Evolutionary conservation across 2,329 filamentous ascomycete species (phyloP).

Genomic region (Colletotrichum ledebouriae): DNA sequence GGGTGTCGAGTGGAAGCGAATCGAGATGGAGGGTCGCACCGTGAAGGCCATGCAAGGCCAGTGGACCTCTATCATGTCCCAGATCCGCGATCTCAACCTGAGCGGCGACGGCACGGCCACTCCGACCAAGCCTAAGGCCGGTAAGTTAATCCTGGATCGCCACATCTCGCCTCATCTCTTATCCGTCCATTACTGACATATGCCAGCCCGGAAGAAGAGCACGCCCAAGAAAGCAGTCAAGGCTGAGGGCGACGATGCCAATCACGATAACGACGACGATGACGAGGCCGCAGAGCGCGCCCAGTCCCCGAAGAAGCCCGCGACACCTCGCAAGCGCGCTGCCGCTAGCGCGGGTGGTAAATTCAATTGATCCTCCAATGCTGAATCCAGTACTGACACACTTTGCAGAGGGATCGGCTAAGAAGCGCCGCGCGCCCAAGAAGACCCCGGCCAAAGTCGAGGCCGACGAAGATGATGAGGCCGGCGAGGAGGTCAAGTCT

Average conservation of each 20-base stretch:
- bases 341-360: constrained; percentile 15
- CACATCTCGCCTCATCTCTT: neutral
- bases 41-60: constrained; percentile 54
- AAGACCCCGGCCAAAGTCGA: constrained; percentile 42
- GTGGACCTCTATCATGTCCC: constrained; percentile 55
- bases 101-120: constrained; percentile 25
- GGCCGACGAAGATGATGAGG: constrained; percentile 6
- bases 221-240: constrained; percentile 44
- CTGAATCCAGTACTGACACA: neutral
- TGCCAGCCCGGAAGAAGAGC: constrained; percentile 43
- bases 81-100: constrained; percentile 52
- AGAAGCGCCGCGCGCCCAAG: constrained; percentile 40
- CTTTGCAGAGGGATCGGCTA: constrained; percentile 18
- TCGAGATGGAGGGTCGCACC: constrained; percentile 55
- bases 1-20: constrained; percentile 52
- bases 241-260: constrained; percentile 4
- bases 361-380: neutral
- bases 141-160: neutral
- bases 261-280: constrained; percentile 13
- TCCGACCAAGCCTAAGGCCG: constrained; percentile 25
- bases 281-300: constrained; percentile 6
- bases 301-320: constrained; percentile 16
- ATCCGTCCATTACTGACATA: neutral
- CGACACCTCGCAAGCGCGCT: constrained; percentile 27
- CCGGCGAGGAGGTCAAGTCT: constrained; percentile 49